Conservation (phyloP, 768 basidiomycete genomes). For the Boletus tomentosulus region DNA sequence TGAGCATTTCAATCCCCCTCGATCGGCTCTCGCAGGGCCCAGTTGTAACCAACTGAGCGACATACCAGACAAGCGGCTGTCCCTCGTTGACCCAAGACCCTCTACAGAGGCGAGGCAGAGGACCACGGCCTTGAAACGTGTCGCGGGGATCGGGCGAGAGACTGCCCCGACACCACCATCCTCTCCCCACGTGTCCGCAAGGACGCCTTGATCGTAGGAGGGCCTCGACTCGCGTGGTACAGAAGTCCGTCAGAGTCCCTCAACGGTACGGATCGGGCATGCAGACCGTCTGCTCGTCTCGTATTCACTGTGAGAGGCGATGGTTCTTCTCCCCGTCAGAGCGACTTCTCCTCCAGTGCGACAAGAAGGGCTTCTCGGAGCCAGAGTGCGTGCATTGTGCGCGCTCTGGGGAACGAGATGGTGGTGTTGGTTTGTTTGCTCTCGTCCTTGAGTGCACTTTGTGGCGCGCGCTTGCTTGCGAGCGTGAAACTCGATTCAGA, state of each 20-base stretch:
- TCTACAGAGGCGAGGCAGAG: slow-evolving; percentile 21
- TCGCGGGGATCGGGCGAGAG: slow-evolving; percentile 50
- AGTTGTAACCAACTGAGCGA: slow-evolving; percentile 52
- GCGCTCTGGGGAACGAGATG: slow-evolving; percentile 20
- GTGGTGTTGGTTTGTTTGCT: not conserved
- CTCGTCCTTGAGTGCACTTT: slow-evolving; percentile 29
- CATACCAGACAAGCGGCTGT: slow-evolving; percentile 62
- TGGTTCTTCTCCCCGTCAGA: not conserved
- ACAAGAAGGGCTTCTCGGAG: not conserved
- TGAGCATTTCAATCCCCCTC: slow-evolving; percentile 65
- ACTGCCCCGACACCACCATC: not conserved
- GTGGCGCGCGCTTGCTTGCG: slow-evolving; percentile 15
- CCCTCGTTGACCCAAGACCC: slow-evolving; percentile 40
- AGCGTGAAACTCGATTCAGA: slow-evolving; percentile 33
- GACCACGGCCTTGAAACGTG: slow-evolving; percentile 45
- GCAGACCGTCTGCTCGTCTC: too few relatives aligned
- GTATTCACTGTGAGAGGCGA: too few relatives aligned
- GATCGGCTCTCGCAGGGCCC: slow-evolving; percentile 62
- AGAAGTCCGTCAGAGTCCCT: not conserved
- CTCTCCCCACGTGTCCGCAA: slow-evolving; percentile 15
- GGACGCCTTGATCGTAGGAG: slow-evolving; percentile 12
- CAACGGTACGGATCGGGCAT: not conserved
- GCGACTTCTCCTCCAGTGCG: not conserved
- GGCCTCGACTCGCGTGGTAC: not conserved
- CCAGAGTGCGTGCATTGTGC: not conserved